Evolutionary conservation across 306 rosid species (phyloP), one percentile per base, ranked within the genome.

Genomic region (Fragaria nilgerrensis): DNA sequence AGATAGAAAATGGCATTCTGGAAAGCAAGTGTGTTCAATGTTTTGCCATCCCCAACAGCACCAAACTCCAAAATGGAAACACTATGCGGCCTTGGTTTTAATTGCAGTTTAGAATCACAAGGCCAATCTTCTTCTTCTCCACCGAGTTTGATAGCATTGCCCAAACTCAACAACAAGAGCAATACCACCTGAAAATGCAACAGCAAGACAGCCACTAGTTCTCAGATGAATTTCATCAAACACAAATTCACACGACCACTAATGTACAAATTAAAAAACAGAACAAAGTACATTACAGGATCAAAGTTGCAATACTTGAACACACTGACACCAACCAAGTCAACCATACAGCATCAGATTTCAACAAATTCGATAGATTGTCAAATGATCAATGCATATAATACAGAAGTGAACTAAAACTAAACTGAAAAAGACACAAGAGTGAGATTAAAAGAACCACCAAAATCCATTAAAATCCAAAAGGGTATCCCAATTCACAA

Each of bases 1-100:
- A 96, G 96, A 80, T 93, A 96, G 84, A 96, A 96, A 45, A 96
- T 80, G 70, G 99, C 99, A 84, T 96, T 96, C 84, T 93, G 99
- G 77, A 96, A 92, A 55, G 97, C 98, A n/a, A 92, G 68, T 5
- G 98, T 96, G 74, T 96, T 96, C 66, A 88, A 77, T 80, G 99
- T 91, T 81, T 85, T 88, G 23, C 99, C 99, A 82, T 96, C 98
- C 63, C 97, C 99, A 82, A 96, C 96, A 0, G 98, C 99, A 29
- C 98, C 98, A 83, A 96, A 96, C 86, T 96, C 99, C 79, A 76
- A 77, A 37, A 96, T 92, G 61, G 99, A 89, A 62, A 96, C 99
- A 77, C 93, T 96, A 68, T 96, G 99, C 52, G 98, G 98, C 44
- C 98, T 92, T 68, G 97, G 90, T 34, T 84, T 85, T 70, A 87